phyloP scores from a whole-genome alignment of 257 asterid genomes.

The Solanum okadae region DNA sequence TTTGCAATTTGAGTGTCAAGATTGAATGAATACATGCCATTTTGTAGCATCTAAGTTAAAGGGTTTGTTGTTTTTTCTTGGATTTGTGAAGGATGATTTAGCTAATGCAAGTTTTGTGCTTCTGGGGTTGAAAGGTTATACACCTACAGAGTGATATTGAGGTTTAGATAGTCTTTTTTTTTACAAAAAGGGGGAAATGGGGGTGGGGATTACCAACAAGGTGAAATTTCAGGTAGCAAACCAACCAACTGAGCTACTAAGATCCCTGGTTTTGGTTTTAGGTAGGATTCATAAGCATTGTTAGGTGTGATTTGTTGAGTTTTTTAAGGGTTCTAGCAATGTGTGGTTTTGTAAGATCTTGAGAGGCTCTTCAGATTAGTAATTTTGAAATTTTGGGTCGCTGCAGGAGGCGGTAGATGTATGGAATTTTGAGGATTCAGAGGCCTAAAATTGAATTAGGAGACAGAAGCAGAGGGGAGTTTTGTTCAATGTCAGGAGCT shows the following conservation, averaged over 20 bases:
- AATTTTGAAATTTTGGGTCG: not conserved
- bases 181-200: not conserved
- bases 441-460: not conserved
- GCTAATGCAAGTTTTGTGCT: not conserved
- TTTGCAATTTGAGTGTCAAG: not conserved
- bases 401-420: not conserved
- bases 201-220: not conserved
- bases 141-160: not conserved
- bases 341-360: not conserved
- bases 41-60: not conserved
- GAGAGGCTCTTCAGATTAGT: not conserved
- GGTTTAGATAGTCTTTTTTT: not conserved
- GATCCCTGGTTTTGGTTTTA: not conserved
- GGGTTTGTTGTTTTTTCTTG: not conserved
- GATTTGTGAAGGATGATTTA: not conserved
- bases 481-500: slow-evolving; percentile 21
- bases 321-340: not conserved
- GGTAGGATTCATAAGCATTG: not conserved
- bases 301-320: not conserved
- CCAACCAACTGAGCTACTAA: not conserved
- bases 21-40: not conserved
- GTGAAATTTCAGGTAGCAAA: not conserved
- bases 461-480: not conserved
- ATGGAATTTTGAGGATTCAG: not conserved
- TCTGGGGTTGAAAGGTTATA: not conserved